Conservation (phyloP, 129 eudicot species). For the Calendula officinalis region DNA sequence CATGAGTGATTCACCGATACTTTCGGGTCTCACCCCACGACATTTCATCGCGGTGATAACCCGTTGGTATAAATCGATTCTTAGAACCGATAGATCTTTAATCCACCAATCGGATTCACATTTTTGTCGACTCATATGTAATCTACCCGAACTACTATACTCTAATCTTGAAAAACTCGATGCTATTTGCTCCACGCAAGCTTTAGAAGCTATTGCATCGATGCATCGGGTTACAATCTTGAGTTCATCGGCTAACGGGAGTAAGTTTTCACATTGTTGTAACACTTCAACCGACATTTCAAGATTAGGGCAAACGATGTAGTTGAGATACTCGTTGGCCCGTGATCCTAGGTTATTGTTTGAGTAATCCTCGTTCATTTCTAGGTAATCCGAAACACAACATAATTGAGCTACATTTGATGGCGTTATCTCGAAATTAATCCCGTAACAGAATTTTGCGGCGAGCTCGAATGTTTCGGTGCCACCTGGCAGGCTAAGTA, state of each 20-base stretch:
- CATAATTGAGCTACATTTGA: conserved; percentile 78
- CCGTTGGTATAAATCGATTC: conserved; percentile 71
- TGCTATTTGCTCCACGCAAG: conserved; percentile 93
- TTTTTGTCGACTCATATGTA: conserved; percentile 73
- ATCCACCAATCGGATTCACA: conserved; percentile 97
- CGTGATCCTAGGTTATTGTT: conserved; percentile 79
- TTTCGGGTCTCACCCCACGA: conserved; percentile 92
- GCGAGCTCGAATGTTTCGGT: conserved; percentile 84
- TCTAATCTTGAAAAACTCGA: conserved; percentile 87
- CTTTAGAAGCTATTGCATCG: conserved; percentile 89
- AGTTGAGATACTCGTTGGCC: conserved; percentile 76
- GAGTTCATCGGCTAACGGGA: conserved; percentile 91
- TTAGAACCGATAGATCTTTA: conserved; percentile 74
- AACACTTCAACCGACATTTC: conserved; percentile 87
- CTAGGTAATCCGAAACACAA: conserved; percentile 87
- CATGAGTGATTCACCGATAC: conserved; percentile 82
- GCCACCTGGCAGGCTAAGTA: conserved; percentile 82
- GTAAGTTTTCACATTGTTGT: conserved; percentile 73
- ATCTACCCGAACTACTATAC: conserved; percentile 90
- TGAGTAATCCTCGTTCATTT: conserved; percentile 80
- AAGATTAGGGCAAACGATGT: conserved; percentile 67
- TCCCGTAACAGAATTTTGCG: conserved; percentile 89
- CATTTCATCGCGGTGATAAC: conserved; percentile 93
- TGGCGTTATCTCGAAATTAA: conserved; percentile 87
- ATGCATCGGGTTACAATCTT: conserved; percentile 62